Conservation (phyloP, 108 stramenopile species). For the Nannochloropsis salina region DNA sequence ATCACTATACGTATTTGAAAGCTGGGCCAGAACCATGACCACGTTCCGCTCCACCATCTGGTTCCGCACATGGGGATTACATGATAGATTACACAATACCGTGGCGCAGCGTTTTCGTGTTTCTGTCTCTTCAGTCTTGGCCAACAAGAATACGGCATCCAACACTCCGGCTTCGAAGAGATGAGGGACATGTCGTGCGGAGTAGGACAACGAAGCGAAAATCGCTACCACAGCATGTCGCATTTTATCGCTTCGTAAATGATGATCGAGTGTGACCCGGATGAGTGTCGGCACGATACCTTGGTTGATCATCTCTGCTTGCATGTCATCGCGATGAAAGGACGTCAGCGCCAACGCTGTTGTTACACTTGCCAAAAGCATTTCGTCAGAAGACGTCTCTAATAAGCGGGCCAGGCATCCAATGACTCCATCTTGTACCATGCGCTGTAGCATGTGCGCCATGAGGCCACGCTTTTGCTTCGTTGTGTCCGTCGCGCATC, state of each 20-base stretch:
- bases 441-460: neutral
- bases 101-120: constrained; percentile 13
- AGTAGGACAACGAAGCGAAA: neutral
- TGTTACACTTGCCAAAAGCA: neutral
- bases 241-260: neutral
- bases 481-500: neutral
- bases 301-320: constrained; percentile 20
- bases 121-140: neutral
- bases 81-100: neutral
- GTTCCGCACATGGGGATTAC: neutral
- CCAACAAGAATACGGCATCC: constrained; percentile 5
- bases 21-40: constrained; percentile 39
- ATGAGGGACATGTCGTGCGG: constrained; percentile 14
- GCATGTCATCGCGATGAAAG: neutral
- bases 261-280: neutral
- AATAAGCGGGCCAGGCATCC: constrained; percentile 4
- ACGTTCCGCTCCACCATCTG: constrained; percentile 38
- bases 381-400: neutral
- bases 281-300: neutral
- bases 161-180: neutral
- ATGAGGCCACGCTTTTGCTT: neutral
- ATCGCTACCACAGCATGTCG: neutral
- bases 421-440: neutral
- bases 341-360: constrained; percentile 9
- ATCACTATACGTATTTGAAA: constrained; percentile 44